phyloP scores from a whole-genome alignment of 768 basidiomycete species.

The Suillus sp. region DNA sequence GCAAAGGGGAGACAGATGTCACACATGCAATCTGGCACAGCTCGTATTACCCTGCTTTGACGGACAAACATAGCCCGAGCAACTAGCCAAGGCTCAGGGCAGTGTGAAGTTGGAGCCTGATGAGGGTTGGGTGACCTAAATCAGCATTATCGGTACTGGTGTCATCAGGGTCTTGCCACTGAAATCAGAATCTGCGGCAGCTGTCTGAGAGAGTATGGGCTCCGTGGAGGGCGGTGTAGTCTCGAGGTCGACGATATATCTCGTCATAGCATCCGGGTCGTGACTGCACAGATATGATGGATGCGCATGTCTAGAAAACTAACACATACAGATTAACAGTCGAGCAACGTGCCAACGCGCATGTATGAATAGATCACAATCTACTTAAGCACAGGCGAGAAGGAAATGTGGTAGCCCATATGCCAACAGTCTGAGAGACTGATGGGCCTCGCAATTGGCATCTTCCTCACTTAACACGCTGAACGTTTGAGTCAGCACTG shows the following conservation, averaged over 20 bases:
- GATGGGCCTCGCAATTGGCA: background rate
- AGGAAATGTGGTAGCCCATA: background rate
- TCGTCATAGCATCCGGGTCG: background rate
- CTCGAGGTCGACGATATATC: background rate
- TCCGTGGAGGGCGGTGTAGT: conserved; percentile 42
- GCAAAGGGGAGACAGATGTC: conserved; percentile 23
- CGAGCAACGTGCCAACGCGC: background rate
- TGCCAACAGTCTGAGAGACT: background rate
- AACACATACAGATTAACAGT: background rate
- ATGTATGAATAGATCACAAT: background rate
- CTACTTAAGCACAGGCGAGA: background rate
- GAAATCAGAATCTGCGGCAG: conserved; percentile 26
- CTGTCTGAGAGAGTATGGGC: conserved; percentile 59
- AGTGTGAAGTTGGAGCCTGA: conserved; percentile 6
- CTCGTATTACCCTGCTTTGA: conserved; percentile 37
- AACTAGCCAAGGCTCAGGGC: conserved; percentile 10
- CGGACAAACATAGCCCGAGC: conserved; percentile 6
- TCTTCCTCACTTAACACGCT: background rate
- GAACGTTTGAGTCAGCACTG: background rate
- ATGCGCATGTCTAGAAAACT: background rate
- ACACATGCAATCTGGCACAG: conserved; percentile 34
- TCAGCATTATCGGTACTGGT: conserved; percentile 10
- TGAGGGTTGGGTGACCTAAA: background rate
- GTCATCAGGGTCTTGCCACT: conserved; percentile 17
- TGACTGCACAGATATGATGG: background rate